A percentile compares a stretch with the other conserved stretches of the same genome.
Evolutionary conservation across 2,329 filamentous ascomycete species (phyloP).

Genomic region (Cercospora berteroae): DNA sequence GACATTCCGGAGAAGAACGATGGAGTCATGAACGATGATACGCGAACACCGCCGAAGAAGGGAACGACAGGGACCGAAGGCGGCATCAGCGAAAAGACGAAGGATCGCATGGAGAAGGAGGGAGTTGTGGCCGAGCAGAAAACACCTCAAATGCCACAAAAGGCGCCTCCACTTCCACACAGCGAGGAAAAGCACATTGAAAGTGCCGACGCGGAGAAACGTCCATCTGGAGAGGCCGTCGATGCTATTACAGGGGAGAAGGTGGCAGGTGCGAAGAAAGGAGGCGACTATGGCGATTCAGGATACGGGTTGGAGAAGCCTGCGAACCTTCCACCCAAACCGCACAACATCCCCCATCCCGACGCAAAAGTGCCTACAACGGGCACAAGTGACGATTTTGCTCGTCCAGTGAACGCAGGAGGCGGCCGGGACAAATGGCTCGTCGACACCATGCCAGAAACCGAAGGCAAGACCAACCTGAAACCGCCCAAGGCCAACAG

Average conservation of each 20-base stretch:
- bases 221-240: constrained; percentile 39
- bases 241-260: constrained; percentile 29
- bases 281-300: constrained; percentile 28
- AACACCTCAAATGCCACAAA: constrained; percentile 76
- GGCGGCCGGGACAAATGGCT: constrained; percentile 32
- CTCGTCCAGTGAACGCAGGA: constrained; percentile 28
- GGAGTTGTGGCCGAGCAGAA: constrained; percentile 64
- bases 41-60: constrained; percentile 71
- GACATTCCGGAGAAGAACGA: constrained; percentile 59
- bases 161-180: constrained; percentile 76
- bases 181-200: constrained; percentile 71
- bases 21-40: constrained; percentile 90
- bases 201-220: constrained; percentile 27
- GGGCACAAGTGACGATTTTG: constrained; percentile 21
- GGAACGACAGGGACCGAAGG: constrained; percentile 87
- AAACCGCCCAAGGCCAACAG: constrained; percentile 33
- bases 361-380: constrained; percentile 49
- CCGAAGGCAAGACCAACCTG: constrained; percentile 37
- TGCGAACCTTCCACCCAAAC: constrained; percentile 70
- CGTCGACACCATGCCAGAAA: constrained; percentile 41
- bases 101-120: constrained; percentile 61
- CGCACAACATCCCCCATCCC: constrained; percentile 70
- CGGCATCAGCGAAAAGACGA: constrained; percentile 83
- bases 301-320: constrained; percentile 42
- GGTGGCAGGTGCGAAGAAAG: constrained; percentile 34